Percentiles rank a stretch among this genome's conserved stretches.
phyloP scores from a whole-genome alignment of 768 basidiomycete species.

The Suillus subluteus region DNA sequence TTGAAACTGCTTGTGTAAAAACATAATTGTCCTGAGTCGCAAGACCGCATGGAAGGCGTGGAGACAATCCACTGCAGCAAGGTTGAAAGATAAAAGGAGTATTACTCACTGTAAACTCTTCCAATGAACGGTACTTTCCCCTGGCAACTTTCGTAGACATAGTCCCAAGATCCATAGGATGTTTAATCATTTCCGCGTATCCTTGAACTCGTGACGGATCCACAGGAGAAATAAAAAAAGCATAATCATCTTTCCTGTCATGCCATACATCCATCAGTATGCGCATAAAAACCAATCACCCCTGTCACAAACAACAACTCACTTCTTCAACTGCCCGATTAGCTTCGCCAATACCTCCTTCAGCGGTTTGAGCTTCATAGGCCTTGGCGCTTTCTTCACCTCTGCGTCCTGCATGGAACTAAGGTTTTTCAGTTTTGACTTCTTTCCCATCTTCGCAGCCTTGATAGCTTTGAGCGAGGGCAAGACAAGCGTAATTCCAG shows the following conservation, averaged over 20 bases:
- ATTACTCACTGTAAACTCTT: conserved; percentile 72
- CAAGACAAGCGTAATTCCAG: conserved; percentile 66
- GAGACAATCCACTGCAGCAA: neutral
- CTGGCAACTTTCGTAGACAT: conserved; percentile 77
- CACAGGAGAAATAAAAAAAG: conserved; percentile 77
- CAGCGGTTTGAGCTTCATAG: conserved; percentile 76
- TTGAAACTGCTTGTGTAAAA: neutral
- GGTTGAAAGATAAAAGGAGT: neutral
- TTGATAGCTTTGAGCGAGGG: conserved; percentile 68
- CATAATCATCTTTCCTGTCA: conserved; percentile 82
- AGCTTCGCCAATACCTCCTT: conserved; percentile 73
- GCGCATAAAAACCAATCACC: neutral
- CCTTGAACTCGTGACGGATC: conserved; percentile 61
- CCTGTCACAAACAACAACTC: conserved; percentile 18
- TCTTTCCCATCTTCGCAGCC: conserved; percentile 56
- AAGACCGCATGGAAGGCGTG: neutral
- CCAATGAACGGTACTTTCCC: conserved; percentile 78
- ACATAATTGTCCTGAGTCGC: neutral
- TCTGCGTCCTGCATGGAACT: conserved; percentile 27
- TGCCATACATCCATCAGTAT: conserved; percentile 15
- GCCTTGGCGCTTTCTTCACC: conserved; percentile 49
- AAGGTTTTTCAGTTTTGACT: conserved; percentile 41
- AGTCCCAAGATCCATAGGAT: conserved; percentile 93
- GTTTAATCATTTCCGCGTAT: conserved; percentile 70
- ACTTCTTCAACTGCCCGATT: conserved; percentile 79